Conservation (phyloP, 176 grass and related monocot species). For the Tillandsia fasciculata region DNA sequence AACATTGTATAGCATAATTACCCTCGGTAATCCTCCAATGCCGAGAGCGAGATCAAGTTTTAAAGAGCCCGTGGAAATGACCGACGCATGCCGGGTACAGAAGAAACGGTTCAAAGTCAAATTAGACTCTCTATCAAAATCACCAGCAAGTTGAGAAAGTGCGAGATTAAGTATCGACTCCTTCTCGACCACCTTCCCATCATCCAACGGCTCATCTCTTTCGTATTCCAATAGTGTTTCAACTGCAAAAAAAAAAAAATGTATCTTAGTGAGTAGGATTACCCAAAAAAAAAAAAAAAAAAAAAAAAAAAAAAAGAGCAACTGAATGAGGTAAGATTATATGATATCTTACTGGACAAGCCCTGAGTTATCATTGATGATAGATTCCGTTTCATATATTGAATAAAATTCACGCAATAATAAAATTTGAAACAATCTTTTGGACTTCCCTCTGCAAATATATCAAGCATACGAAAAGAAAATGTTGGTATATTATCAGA, state of each 20-base stretch:
- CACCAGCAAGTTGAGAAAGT: slow-evolving; percentile 65
- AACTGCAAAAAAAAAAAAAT: slow-evolving; percentile 38
- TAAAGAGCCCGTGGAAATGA: slow-evolving; percentile 73
- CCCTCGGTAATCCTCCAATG: slow-evolving; percentile 87
- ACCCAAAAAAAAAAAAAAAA: slow-evolving; percentile 9
- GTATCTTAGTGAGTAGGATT: slow-evolving; percentile 28
- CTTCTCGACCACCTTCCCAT: slow-evolving; percentile 28
- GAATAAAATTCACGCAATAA: too few relatives aligned
- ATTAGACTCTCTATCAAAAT: slow-evolving; percentile 88
- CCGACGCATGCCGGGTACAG: slow-evolving; percentile 34
- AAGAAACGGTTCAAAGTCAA: slow-evolving; percentile 60
- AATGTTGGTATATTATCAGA: background rate
- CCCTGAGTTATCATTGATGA: background rate
- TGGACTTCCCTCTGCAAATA: background rate
- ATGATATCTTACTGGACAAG: background rate
- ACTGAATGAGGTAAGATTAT: background rate
- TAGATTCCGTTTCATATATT: background rate
- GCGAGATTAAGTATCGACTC: slow-evolving; percentile 47
- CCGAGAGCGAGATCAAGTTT: slow-evolving; percentile 90
- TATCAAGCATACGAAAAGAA: background rate
- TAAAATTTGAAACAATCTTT: too few relatives aligned
- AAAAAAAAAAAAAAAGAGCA: background rate
- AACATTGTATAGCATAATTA: slow-evolving; percentile 3
- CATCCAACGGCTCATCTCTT: slow-evolving; percentile 46
- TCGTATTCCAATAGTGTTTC: slow-evolving; percentile 67